These are phyloP conservation scores for Thielaviopsis musarum DNA, from an alignment of 2,329 filamentous ascomycete species.

Conservation along the genomic window DNA sequence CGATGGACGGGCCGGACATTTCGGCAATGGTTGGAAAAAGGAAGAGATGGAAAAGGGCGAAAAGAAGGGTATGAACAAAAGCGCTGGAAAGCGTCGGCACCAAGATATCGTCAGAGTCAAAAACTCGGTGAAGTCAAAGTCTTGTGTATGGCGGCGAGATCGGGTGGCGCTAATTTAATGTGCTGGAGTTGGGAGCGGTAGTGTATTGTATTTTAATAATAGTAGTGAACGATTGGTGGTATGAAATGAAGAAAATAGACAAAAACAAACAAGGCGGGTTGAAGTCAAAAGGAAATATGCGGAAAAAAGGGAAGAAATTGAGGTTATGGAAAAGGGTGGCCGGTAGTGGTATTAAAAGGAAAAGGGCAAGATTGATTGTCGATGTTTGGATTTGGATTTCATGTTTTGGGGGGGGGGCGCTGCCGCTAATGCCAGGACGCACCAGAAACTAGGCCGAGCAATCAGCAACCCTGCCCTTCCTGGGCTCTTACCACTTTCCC, in stretches of 20 bases:
- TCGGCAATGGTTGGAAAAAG: not conserved
- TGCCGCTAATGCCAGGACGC: not conserved
- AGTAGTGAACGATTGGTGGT: not conserved
- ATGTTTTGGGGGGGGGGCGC: not conserved
- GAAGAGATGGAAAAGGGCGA: not conserved
- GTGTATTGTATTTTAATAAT: not conserved
- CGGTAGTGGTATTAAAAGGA: not conserved
- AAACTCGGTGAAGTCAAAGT: too few species aligned
- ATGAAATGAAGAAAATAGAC: not conserved
- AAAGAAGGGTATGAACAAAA: not conserved
- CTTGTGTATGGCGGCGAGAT: not conserved
- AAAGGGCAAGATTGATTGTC: not conserved
- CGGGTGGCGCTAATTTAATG: not conserved
- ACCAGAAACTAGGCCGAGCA: too few species aligned
- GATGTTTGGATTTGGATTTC: not conserved
- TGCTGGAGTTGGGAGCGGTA: not conserved
- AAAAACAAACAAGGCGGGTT: not conserved
- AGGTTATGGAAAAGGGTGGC: not conserved
- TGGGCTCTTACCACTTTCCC: not conserved
- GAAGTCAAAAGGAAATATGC: not conserved
- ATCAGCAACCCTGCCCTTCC: too few species aligned
- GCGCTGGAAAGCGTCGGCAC: not conserved
- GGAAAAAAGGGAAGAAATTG: not conserved
- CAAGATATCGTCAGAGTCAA: not conserved
- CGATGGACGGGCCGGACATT: conserved; percentile 26